phyloP scores from a whole-genome alignment of 345 rosid genomes.

The Euphorbia pulcherrima region DNA sequence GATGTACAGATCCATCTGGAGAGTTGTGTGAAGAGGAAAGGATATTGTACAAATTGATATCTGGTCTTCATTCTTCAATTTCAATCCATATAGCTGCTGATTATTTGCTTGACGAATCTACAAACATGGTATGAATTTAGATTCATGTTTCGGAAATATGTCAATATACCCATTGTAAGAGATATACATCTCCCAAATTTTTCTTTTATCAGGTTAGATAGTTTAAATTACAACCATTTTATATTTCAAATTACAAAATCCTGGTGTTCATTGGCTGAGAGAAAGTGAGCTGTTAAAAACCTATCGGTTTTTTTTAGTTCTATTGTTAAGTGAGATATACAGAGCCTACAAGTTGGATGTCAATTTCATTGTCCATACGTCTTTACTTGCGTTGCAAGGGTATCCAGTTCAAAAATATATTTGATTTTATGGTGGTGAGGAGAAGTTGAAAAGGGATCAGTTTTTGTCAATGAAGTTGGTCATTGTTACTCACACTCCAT shows the following conservation, averaged over 20 bases:
- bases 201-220: no score
- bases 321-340: conserved; percentile 1
- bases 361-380: not conserved
- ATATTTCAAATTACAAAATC: not conserved
- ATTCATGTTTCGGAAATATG: not conserved
- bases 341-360: not conserved
- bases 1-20: conserved; percentile 60
- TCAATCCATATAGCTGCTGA: conserved; percentile 85
- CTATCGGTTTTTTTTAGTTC: not conserved
- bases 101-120: conserved; percentile 78
- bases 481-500: not conserved
- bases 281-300: not conserved
- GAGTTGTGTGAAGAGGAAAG: conserved; percentile 80
- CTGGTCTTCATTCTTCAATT: conserved; percentile 96
- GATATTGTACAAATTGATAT: conserved; percentile 80
- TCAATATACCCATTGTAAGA: not conserved
- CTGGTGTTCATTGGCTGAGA: not conserved
- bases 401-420: not conserved
- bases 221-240: no score
- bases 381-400: not conserved
- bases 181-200: not conserved
- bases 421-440: not conserved
- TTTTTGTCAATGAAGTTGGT: not conserved
- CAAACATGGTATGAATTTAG: conserved; percentile 46
- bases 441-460: not conserved